A percentile compares a stretch with the other conserved stretches of the same genome.
Conservation (phyloP, 139 green algal species). For the Auxenochlorella protothecoides region DNA sequence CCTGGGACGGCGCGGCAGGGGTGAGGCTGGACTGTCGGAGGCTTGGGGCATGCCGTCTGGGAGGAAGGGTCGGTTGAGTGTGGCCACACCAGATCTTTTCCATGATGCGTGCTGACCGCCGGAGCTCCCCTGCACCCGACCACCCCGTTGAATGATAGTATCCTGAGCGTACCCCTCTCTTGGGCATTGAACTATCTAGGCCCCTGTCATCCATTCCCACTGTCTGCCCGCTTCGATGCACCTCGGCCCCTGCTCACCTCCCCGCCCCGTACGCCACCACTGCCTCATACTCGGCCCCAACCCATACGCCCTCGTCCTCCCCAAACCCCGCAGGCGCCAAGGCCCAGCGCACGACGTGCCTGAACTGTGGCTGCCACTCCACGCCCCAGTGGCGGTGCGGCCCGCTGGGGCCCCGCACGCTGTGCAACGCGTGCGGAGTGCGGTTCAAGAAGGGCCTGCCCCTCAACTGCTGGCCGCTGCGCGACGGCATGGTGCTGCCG, state of each 20-base stretch:
- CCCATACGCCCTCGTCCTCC: not conserved
- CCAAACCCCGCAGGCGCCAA: constrained; percentile 11
- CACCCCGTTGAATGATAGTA: no score
- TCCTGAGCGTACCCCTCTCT: no score
- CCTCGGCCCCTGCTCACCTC: not conserved
- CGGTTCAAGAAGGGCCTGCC: constrained; percentile 54
- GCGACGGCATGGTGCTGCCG: constrained; percentile 29
- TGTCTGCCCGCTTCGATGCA: not conserved
- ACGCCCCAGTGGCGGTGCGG: constrained; percentile 69
- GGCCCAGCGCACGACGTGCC: constrained; percentile 32
- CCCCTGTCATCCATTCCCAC: not conserved
- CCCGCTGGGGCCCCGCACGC: constrained; percentile 58
- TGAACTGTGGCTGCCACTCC: constrained; percentile 39
- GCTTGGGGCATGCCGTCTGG: no score
- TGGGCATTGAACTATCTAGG: no score
- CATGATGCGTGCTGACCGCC: no score
- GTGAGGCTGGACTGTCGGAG: no score
- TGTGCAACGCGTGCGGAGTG: constrained; percentile 79
- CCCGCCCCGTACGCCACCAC: no score
- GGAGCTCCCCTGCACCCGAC: no score
- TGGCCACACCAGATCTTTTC: no score
- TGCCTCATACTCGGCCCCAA: no score
- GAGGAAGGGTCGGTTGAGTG: no score
- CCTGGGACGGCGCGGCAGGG: no score
- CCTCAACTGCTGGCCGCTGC: constrained; percentile 31